These are phyloP conservation scores for Stentor coeruleus DNA, from an alignment of 73 alveolate genomes.

Conservation along the genomic window DNA sequence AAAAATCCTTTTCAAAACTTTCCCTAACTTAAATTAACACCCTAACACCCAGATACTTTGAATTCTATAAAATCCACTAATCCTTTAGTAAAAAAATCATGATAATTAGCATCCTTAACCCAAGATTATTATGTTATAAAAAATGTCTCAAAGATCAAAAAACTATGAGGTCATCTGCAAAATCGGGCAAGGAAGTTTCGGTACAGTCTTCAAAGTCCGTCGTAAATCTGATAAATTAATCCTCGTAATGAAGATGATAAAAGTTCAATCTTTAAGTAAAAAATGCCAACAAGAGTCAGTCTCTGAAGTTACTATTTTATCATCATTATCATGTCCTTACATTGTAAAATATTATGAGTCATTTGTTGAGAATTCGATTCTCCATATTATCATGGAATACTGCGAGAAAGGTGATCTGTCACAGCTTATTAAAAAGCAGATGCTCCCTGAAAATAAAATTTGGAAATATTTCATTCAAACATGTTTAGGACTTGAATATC, in stretches of 20 bases:
- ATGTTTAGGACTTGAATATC: constrained; percentile 71
- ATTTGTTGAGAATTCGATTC: constrained; percentile 63
- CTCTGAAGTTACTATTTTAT: constrained; percentile 52
- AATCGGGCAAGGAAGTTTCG: constrained; percentile 85
- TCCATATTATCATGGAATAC: constrained; percentile 92
- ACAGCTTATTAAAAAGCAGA: constrained; percentile 54
- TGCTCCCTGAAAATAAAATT: constrained; percentile 69
- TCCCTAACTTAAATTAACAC: no score
- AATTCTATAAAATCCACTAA: no score
- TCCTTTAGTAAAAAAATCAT: no score
- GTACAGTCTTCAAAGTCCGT: constrained; percentile 82
- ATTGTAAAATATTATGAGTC: constrained; percentile 83
- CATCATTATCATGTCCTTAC: constrained; percentile 49
- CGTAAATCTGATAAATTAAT: constrained; percentile 59
- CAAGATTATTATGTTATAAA: no score
- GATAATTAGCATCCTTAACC: no score
- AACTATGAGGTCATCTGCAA: constrained; percentile 72
- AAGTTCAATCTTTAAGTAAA: constrained; percentile 41
- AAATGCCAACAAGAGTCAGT: constrained; percentile 41
- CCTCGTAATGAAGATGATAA: constrained; percentile 66
- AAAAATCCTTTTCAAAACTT: no score
- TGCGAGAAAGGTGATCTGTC: constrained; percentile 93
- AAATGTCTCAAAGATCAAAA: constrained; percentile 21
- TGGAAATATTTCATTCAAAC: constrained; percentile 82
- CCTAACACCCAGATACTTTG: no score